These are phyloP conservation scores for Incumbomyces lentus DNA, from an alignment of 2,329 filamentous ascomycete species.

Conservation along the genomic window DNA sequence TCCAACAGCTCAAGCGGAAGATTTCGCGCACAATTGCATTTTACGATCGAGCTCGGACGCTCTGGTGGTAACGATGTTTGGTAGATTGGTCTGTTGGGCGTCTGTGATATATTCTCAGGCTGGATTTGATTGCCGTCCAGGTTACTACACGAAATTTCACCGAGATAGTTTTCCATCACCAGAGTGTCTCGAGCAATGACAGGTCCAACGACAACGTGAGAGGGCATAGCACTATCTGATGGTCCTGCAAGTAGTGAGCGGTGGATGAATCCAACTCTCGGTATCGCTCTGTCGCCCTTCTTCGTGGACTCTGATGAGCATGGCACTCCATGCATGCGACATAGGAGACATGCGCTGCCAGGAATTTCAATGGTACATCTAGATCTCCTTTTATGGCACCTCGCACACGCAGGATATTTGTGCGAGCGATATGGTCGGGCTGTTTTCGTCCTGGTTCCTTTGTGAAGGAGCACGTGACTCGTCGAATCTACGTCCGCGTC, in stretches of 20 bases:
- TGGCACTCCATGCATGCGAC: slow-evolving; percentile 47
- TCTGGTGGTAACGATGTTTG: slow-evolving; percentile 26
- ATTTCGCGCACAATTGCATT: slow-evolving; percentile 39
- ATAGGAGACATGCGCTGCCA: slow-evolving; percentile 46
- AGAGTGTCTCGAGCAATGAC: slow-evolving; percentile 51
- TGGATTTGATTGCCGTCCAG: slow-evolving; percentile 17
- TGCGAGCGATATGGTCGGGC: slow-evolving; percentile 51
- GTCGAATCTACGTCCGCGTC: background rate
- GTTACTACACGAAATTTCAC: slow-evolving; percentile 28
- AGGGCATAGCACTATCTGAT: slow-evolving; percentile 16
- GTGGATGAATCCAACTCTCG: slow-evolving; percentile 18
- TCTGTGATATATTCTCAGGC: slow-evolving; percentile 24
- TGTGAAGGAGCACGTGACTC: background rate
- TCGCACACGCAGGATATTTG: slow-evolving; percentile 49
- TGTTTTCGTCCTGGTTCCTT: slow-evolving; percentile 9
- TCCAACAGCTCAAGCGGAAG: slow-evolving; percentile 46
- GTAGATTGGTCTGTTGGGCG: slow-evolving; percentile 30
- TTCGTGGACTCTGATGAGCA: slow-evolving; percentile 44
- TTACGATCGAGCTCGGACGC: slow-evolving; percentile 30
- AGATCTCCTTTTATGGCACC: slow-evolving; percentile 52
- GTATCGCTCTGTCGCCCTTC: slow-evolving; percentile 16
- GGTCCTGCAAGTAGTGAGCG: slow-evolving; percentile 13
- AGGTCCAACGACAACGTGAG: slow-evolving; percentile 50
- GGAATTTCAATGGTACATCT: slow-evolving; percentile 49
- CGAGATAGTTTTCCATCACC: slow-evolving; percentile 50